These are phyloP conservation scores for Myxozyma mucilagina DNA, from an alignment of 805 yeast species.

Conservation along the genomic window DNA sequence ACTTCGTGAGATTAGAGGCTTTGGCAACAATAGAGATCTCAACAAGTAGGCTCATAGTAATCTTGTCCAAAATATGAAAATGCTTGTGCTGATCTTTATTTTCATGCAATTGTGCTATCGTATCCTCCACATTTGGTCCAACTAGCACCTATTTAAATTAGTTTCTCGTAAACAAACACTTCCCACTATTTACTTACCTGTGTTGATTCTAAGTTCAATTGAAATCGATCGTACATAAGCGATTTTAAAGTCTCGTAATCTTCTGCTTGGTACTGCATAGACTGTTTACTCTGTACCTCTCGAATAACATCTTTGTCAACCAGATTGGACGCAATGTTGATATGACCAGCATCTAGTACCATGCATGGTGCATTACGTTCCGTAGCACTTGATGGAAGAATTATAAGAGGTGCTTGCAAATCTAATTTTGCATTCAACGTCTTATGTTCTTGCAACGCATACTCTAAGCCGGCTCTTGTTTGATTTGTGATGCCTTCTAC, in stretches of 20 bases:
- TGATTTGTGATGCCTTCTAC: conserved; percentile 87
- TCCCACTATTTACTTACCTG: conserved; percentile 50
- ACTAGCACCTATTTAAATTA: conserved; percentile 47
- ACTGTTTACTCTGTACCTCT: conserved; percentile 61
- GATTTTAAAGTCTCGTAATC: conserved; percentile 78
- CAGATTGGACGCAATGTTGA: conserved; percentile 76
- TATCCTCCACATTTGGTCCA: conserved; percentile 76
- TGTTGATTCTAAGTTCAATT: conserved; percentile 74
- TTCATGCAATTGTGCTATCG: conserved; percentile 69
- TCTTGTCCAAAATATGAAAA: conserved; percentile 69
- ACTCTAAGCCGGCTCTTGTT: conserved; percentile 88
- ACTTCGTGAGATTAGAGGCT: conserved; percentile 68
- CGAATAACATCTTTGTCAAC: conserved; percentile 68
- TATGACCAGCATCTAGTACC: conserved; percentile 93
- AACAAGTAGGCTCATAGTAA: conserved; percentile 69
- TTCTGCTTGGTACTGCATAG: conserved; percentile 53
- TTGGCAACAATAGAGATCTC: conserved; percentile 86
- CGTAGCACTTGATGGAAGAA: conserved; percentile 78
- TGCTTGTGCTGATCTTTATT: conserved; percentile 41
- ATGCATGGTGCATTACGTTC: conserved; percentile 85
- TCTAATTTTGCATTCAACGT: conserved; percentile 83
- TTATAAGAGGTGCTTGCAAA: conserved; percentile 88
- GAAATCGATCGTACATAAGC: conserved; percentile 87
- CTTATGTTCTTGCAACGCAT: conserved; percentile 92
- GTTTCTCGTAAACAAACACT: not conserved